These are phyloP conservation scores for Comarum palustre DNA, from an alignment of 306 rosid genomes.

Conservation along the genomic window DNA sequence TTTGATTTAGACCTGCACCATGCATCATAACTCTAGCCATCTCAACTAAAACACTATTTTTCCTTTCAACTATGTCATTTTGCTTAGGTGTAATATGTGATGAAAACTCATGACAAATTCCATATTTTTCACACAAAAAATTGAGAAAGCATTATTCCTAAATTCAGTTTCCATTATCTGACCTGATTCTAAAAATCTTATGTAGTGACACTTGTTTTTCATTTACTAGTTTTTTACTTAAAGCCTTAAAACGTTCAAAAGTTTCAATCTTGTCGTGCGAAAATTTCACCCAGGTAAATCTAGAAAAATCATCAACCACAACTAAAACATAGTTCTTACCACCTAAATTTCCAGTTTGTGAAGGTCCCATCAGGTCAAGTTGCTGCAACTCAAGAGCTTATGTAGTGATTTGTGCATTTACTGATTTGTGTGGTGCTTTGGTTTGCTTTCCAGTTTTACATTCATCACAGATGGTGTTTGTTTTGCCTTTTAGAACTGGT, in stretches of 20 bases:
- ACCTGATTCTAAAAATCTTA: background rate
- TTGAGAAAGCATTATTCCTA: no score
- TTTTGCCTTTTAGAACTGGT: fast-evolving
- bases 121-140: background rate
- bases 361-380: no score
- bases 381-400: fast-evolving
- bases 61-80: no score
- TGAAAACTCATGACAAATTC: background rate
- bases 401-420: no score
- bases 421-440: no score
- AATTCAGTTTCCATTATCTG: background rate
- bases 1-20: no score
- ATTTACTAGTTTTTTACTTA: no score
- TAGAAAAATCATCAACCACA: background rate
- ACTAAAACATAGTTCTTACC: background rate
- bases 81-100: background rate
- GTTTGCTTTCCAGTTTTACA: no score
- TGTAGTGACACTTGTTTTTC: background rate
- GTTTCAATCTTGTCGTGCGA: background rate
- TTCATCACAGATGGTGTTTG: no score
- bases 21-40: no score
- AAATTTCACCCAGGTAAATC: background rate
- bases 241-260: no score
- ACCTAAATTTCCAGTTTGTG: background rate
- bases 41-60: no score